Evolutionary conservation across 2,329 filamentous ascomycete species (phyloP), one percentile per base, ranked within the genome.

Genomic region (Epicoccum nigrum): DNA sequence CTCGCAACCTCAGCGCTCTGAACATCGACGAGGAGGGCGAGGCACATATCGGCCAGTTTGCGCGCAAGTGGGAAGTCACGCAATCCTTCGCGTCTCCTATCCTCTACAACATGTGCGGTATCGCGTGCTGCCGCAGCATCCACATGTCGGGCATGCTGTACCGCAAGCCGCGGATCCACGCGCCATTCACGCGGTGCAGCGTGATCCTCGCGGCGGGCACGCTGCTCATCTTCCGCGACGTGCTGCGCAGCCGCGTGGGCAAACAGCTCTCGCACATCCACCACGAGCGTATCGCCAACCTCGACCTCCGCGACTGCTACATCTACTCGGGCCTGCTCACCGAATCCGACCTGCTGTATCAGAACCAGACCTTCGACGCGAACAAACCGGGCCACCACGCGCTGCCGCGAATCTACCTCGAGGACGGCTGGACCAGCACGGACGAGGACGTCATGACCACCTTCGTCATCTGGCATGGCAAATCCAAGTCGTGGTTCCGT

Each of bases 41-140:
- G 69, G 84, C 86, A 0, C 72, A 81, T 34, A 71, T 88, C n/a
- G 86, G 85, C 8, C 84, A 87, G 62, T 87, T 84, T 62, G 84
- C 84, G 0, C 76, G 79, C 57, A 87, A 88, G 62, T 88, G 86
- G 86, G 86, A 88, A 66, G 84, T 88, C 17, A 82, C 78, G 13
- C 80, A 85, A 56, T 82, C 84, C 1, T 81, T 81, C 58, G 83
- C 85, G n/a, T 86, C 81, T 1, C 81, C 85, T 1, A 74, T 82
- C 31, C 71, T 88, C n/a, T 87, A 86, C 74, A 85, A 88, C 66
- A 80, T 88, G 74, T 88, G 86, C 67, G 80, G 82, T n/a, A 80
- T 88, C 17, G 79, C 82, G 9, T 79, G 77, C 30, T 88, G 86
- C 65, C 82, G 86, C 33, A 76, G 82, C 15, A 83, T 88, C 45